Percentiles rank a stretch among this genome's conserved stretches.
phyloP scores from a whole-genome alignment of 129 eudicot genomes.

The Artemisia annua region DNA sequence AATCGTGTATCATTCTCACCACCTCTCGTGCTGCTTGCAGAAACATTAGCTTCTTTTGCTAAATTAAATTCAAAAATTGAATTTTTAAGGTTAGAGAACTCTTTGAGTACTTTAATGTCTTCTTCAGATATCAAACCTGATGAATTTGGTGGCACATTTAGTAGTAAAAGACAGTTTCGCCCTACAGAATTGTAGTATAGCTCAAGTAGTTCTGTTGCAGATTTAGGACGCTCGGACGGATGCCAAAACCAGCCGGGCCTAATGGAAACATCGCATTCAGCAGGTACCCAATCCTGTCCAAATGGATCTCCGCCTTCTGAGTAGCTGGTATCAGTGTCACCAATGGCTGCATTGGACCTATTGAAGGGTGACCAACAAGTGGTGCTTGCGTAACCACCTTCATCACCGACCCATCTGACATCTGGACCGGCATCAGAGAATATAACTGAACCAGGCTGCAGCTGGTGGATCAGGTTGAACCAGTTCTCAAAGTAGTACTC shows the following conservation, averaged over 20 bases:
- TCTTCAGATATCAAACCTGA: constrained; percentile 82
- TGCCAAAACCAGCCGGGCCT: constrained; percentile 99
- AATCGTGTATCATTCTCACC: constrained; percentile 42
- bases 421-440: constrained; percentile 90
- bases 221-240: constrained; percentile 63
- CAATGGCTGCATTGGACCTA: constrained; percentile 62
- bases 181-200: constrained; percentile 89
- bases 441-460: constrained; percentile 61
- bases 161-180: constrained; percentile 77
- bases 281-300: constrained; percentile 91
- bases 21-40: constrained; percentile 71
- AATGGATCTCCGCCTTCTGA: constrained; percentile 69
- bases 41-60: constrained; percentile 49
- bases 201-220: constrained; percentile 64
- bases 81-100: constrained; percentile 53
- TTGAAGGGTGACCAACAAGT: constrained; percentile 95
- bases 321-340: constrained; percentile 59
- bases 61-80: constrained; percentile 60
- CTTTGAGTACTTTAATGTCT: constrained; percentile 71
- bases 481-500: constrained; percentile 67
- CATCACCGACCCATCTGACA: constrained; percentile 67
- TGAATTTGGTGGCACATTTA: constrained; percentile 89
- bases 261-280: constrained; percentile 95
- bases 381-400: constrained; percentile 64
- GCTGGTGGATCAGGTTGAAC: constrained; percentile 69